phyloP scores from a whole-genome alignment of 2,329 filamentous ascomycete genomes.

The Penicillium sp. region DNA sequence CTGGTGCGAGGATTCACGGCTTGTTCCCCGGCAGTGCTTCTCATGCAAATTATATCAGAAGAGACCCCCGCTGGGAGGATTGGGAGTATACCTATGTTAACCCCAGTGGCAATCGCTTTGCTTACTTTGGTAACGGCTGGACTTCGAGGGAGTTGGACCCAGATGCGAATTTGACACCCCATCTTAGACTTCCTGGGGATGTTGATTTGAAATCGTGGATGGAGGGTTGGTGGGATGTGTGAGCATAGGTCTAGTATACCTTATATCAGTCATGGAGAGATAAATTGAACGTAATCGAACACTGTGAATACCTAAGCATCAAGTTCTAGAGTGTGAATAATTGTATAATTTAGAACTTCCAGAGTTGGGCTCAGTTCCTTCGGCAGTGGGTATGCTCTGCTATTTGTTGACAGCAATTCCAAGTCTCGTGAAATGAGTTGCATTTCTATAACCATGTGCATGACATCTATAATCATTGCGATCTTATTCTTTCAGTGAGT shows the following conservation, averaged over 20 bases:
- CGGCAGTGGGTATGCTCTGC: too few relatives aligned
- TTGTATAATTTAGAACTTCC: too few relatives aligned
- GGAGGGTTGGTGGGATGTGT: constrained; percentile 65
- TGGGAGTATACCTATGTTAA: constrained; percentile 54
- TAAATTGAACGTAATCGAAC: background rate
- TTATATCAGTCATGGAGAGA: background rate
- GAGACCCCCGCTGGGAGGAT: constrained; percentile 59
- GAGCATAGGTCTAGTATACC: background rate
- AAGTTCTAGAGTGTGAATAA: too few relatives aligned
- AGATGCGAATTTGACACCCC: constrained; percentile 61
- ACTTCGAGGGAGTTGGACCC: constrained; percentile 58
- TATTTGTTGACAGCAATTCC: background rate
- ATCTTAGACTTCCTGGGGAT: constrained; percentile 57
- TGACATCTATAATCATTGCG: background rate
- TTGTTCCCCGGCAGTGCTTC: constrained; percentile 68
- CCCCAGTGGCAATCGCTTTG: constrained; percentile 43
- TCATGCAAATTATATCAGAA: constrained; percentile 59
- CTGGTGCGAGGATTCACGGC: constrained; percentile 64
- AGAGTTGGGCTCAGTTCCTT: too few relatives aligned
- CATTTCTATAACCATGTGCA: background rate
- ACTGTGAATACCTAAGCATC: too few relatives aligned
- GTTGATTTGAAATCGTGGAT: constrained; percentile 63
- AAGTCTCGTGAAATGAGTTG: background rate
- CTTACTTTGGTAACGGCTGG: constrained; percentile 67
- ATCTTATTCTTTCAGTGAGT: constrained; percentile 21